Evolutionary conservation across 2,329 filamentous ascomycete species (phyloP).

Genomic region (Teratosphaeria viscida): DNA sequence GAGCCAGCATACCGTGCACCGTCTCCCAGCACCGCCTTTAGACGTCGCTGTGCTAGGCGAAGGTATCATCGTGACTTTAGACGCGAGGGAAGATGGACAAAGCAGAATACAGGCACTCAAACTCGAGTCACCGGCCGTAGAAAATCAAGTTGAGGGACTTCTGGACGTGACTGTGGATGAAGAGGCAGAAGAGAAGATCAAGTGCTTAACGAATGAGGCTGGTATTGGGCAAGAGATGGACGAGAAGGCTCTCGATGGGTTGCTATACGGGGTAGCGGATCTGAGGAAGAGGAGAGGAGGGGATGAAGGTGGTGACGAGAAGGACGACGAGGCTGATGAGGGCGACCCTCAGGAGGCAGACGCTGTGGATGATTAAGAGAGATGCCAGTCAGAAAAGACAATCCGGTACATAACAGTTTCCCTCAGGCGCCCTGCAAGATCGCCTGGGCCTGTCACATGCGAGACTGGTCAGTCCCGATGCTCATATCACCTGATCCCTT

Average conservation of each 20-base stretch:
- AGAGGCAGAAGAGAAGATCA: background rate
- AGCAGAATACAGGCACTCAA: conserved; percentile 2
- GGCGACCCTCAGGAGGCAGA: background rate
- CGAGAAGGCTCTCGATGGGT: conserved; percentile 31
- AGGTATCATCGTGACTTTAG: conserved; percentile 9
- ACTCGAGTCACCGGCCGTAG: background rate
- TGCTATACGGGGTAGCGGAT: conserved; percentile 39
- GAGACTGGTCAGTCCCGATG: too few relatives aligned
- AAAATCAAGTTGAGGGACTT: conserved; percentile 1
- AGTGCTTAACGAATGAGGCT: background rate
- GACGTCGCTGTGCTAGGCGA: conserved; percentile 9
- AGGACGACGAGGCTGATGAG: conserved; percentile 1
- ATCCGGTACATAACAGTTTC: background rate
- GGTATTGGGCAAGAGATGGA: conserved; percentile 15
- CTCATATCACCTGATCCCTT: too few relatives aligned
- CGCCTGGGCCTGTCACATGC: too few relatives aligned
- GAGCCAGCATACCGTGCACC: background rate
- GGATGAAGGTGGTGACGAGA: background rate
- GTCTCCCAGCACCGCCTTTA: conserved; percentile 5
- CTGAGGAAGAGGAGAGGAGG: conserved; percentile 36
- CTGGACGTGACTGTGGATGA: conserved; percentile 1
- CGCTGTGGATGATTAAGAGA: background rate
- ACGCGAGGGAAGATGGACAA: conserved; percentile 4
- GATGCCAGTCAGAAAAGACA: background rate
- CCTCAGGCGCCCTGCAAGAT: background rate